Conservation (phyloP, 208 protist species). For the Trypanosoma theileri region DNA sequence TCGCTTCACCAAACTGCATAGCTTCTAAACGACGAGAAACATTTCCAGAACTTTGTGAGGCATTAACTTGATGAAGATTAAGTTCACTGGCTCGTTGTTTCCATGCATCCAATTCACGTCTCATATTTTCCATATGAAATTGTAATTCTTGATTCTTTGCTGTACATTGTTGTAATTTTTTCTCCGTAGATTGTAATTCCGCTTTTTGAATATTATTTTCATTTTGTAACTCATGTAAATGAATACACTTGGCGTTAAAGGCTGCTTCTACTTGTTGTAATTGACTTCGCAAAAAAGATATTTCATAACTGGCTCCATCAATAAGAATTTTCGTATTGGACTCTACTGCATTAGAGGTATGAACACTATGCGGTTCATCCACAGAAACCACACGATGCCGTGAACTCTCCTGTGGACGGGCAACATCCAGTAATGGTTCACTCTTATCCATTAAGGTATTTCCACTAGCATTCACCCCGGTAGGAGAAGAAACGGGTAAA, state of each 20-base stretch:
- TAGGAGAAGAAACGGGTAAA: background rate
- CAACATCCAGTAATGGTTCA: background rate
- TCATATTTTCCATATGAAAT: constrained; percentile 48
- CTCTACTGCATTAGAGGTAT: background rate
- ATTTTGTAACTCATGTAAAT: constrained; percentile 71
- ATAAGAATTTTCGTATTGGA: constrained; percentile 40
- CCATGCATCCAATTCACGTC: constrained; percentile 72
- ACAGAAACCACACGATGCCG: background rate
- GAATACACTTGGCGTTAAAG: constrained; percentile 82
- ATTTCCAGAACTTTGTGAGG: constrained; percentile 5
- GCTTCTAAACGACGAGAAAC: constrained; percentile 25
- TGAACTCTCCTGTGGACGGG: background rate
- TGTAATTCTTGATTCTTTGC: constrained; percentile 34
- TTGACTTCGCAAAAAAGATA: constrained; percentile 74
- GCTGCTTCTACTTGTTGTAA: constrained; percentile 84
- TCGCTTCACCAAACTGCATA: constrained; percentile 48
- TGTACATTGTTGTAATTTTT: constrained; percentile 29
- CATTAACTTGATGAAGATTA: constrained; percentile 4
- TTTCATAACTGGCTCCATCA: constrained; percentile 76
- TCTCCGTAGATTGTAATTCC: constrained; percentile 43
- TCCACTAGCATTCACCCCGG: background rate
- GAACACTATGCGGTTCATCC: background rate
- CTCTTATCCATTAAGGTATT: background rate
- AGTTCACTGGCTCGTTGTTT: constrained; percentile 48
- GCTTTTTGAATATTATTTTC: constrained; percentile 52